Evolutionary conservation across 164 flowering plant genomes (phyloP), one percentile per base, ranked within the genome.

Genomic region (Tetrastigma voinierianum): DNA sequence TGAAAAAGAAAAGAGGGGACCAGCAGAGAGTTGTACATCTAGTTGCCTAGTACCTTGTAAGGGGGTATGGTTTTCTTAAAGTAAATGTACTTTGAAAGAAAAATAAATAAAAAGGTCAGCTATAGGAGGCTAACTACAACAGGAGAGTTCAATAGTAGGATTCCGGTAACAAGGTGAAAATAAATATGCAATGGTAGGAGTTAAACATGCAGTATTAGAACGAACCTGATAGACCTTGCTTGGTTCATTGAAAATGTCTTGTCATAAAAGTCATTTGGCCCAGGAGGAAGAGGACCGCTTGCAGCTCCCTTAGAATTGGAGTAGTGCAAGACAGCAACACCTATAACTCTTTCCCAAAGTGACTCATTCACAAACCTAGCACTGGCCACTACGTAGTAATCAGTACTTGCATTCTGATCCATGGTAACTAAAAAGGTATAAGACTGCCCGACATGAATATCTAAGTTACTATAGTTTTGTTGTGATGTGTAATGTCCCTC

Each of bases 401-500:
- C 93, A 19, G 73, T 72, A 58, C 83, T 86, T 44, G 93, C 90
- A 72, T 90, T 84, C 75, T 88, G 91, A 76, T 90, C 91, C 87
- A 78, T 87, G 63, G 89, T 79, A 18, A 91, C 84, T 68, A 91
- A 72, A 66, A 91, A 86, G 12, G 94, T 83, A 67, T 76, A 87
- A 8, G 93, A 88, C 70, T 90, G 96, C 15, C 96, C 96, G 21
- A 86, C 90, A 81, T 85, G 91, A 25, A 90, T 78, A 69, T 90
- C 93, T 67, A 90, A 64, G 72, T 62, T 76, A n/a, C 83, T 68
- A 57, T 69, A 87, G 57, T 84, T 84, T 46, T 77, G 79, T 48
- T 84, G 86, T 11, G 49, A 18, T 16, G 92, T 87, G 77, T 90
- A 86, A 47, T 67, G 67, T 47, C 96, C 96, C 74, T 90, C 94